Evolutionary conservation across 2,329 filamentous ascomycete species (phyloP).

Genomic region (Byssoonygena ceratinophila): DNA sequence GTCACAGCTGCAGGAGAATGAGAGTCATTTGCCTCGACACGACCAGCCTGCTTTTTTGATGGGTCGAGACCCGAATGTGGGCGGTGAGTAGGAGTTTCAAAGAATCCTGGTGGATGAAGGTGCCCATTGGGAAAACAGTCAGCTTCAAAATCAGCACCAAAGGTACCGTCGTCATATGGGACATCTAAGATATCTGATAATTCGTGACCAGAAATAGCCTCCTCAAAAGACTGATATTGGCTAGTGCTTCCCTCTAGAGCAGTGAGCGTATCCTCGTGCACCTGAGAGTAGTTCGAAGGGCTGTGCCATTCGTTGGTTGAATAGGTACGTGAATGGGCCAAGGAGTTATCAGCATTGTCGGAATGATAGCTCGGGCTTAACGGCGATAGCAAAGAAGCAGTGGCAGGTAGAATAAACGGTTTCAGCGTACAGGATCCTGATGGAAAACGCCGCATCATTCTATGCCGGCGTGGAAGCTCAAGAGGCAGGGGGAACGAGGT

Average conservation of each 20-base stretch:
- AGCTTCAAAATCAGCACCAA: neutral
- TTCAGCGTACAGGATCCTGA: slow-evolving; percentile 29
- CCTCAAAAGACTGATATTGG: slow-evolving; percentile 22
- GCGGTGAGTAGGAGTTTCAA: slow-evolving; percentile 1
- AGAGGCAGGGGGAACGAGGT: slow-evolving; percentile 21
- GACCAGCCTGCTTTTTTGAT: neutral
- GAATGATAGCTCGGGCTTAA: slow-evolving; percentile 3
- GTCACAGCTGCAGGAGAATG: slow-evolving; percentile 2
- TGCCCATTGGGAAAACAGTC: neutral
- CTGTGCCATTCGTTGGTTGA: slow-evolving; percentile 8
- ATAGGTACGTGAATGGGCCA: slow-evolving; percentile 6
- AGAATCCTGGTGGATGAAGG: slow-evolving; percentile 4
- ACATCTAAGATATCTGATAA: slow-evolving; percentile 11
- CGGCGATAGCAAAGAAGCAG: slow-evolving; percentile 14
- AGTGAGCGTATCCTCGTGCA: slow-evolving; percentile 25
- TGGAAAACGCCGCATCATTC: slow-evolving; percentile 28
- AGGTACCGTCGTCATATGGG: neutral
- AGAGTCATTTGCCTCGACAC: neutral
- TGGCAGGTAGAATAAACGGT: slow-evolving; percentile 24
- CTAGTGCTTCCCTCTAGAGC: slow-evolving; percentile 24
- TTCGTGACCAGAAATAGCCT: slow-evolving; percentile 17
- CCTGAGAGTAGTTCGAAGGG: slow-evolving; percentile 3
- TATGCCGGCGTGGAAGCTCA: slow-evolving; percentile 19
- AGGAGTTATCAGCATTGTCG: neutral
- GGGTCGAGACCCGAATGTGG: neutral